Percentiles rank a stretch among this genome's conserved stretches.
Conservation (phyloP, 306 rosid genomes). For the Sindora glabra region DNA sequence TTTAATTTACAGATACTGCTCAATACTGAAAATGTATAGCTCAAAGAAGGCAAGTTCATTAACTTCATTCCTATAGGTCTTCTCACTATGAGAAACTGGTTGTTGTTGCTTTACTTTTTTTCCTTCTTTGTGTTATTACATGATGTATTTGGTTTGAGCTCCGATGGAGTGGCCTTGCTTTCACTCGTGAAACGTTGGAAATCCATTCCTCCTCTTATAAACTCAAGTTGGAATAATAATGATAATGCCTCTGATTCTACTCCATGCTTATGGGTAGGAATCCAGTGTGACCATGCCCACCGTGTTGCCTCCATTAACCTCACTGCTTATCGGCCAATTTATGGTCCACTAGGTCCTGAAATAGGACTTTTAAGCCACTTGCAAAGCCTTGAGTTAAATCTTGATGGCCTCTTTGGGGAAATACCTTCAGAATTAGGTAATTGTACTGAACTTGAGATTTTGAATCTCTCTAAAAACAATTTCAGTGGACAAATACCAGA, state of each 20-base stretch:
- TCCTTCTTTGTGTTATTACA: neutral
- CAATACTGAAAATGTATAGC: too few relatives aligned
- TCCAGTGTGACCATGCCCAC: slow-evolving; percentile 27
- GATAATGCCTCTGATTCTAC: slow-evolving; percentile 40
- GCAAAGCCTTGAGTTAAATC: slow-evolving; percentile 21
- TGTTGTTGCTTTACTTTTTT: slow-evolving; percentile 16
- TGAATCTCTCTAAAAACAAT: slow-evolving; percentile 27
- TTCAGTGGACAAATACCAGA: slow-evolving; percentile 29
- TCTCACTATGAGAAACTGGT: neutral
- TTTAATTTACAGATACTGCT: too few relatives aligned
- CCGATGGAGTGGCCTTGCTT: slow-evolving; percentile 37
- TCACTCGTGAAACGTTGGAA: slow-evolving; percentile 35
- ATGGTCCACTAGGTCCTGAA: slow-evolving; percentile 45
- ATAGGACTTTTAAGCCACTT: slow-evolving; percentile 29
- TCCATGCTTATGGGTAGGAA: slow-evolving; percentile 52
- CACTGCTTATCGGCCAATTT: slow-evolving; percentile 24
- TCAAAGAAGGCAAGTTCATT: too few relatives aligned
- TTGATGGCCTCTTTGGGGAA: slow-evolving; percentile 26
- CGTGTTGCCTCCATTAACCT: slow-evolving; percentile 33
- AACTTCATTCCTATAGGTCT: too few relatives aligned
- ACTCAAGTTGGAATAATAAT: slow-evolving; percentile 43
- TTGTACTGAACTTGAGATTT: slow-evolving; percentile 27
- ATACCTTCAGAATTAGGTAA: slow-evolving; percentile 32
- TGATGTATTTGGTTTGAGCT: slow-evolving; percentile 28
- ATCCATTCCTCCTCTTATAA: slow-evolving; percentile 21